phyloP scores from a whole-genome alignment of 2,329 filamentous ascomycete genomes.

The Nemania abortiva region DNA sequence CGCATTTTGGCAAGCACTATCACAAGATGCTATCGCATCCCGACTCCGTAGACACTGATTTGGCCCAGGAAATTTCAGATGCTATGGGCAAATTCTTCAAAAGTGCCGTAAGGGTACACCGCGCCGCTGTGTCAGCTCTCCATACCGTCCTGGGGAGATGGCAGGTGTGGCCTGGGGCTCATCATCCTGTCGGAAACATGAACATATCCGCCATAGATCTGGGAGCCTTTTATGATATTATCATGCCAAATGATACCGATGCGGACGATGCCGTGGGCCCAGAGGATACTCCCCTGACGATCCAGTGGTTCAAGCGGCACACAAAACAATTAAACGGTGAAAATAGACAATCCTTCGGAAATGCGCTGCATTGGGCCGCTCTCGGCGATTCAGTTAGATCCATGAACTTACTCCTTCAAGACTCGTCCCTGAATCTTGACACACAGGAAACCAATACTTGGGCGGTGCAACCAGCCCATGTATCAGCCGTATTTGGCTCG shows the following conservation, averaged over 20 bases:
- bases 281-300: constrained; percentile 12
- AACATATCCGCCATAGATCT: constrained; percentile 25
- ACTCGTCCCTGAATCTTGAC: constrained; percentile 18
- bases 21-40: constrained; percentile 22
- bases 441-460: constrained; percentile 23
- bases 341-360: constrained; percentile 27
- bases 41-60: constrained; percentile 1
- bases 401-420: constrained; percentile 20
- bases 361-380: constrained; percentile 26
- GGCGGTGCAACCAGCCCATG: constrained; percentile 23
- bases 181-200: constrained; percentile 18
- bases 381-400: constrained; percentile 18
- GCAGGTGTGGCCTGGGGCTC: constrained; percentile 20
- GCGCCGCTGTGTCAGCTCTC: constrained; percentile 27
- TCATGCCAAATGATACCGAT: constrained; percentile 6
- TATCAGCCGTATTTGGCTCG: constrained; percentile 24
- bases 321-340: neutral
- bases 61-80: constrained; percentile 12
- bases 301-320: constrained; percentile 13
- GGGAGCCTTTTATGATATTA: constrained; percentile 16
- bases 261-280: neutral
- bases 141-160: constrained; percentile 13
- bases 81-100: constrained; percentile 11
- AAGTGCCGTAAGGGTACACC: constrained; percentile 12
- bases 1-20: constrained; percentile 27